Conservation (phyloP, 2,329 filamentous ascomycete genomes). For the Monosporascus sp. region DNA sequence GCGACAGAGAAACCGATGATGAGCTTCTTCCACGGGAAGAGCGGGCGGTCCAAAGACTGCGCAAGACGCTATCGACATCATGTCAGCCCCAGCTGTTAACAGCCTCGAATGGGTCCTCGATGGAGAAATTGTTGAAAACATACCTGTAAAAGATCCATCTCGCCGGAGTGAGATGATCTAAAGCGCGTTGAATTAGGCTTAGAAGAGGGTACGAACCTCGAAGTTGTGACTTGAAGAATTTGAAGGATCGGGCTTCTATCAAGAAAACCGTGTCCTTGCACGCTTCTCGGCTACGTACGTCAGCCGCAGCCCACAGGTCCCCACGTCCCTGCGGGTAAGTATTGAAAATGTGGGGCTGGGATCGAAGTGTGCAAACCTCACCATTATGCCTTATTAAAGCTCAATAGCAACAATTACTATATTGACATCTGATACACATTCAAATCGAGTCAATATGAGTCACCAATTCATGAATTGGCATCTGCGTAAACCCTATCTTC, state of each 20-base stretch:
- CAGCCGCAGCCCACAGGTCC: background rate
- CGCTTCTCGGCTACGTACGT: background rate
- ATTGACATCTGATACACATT: too few species aligned
- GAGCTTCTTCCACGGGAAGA: slow-evolving; percentile 96
- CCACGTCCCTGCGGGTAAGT: background rate
- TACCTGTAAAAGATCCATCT: slow-evolving; percentile 33
- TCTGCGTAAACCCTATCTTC: too few species aligned
- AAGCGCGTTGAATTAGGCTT: slow-evolving; percentile 5
- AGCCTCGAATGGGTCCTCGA: slow-evolving; percentile 1
- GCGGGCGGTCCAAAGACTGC: slow-evolving; percentile 79
- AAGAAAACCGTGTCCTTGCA: slow-evolving; percentile 19
- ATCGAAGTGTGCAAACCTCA: background rate
- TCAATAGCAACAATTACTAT: background rate
- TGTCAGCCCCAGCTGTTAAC: slow-evolving; percentile 10
- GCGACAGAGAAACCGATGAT: slow-evolving; percentile 91
- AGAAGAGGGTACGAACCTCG: background rate
- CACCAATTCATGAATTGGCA: too few species aligned
- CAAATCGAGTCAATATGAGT: too few species aligned
- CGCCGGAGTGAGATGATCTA: slow-evolving; percentile 6
- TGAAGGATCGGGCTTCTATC: slow-evolving; percentile 4
- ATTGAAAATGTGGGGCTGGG: background rate
- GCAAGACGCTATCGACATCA: slow-evolving; percentile 59
- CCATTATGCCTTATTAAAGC: background rate
- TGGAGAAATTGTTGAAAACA: slow-evolving; percentile 12
- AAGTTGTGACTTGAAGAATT: background rate